A percentile compares a stretch with the other conserved stretches of the same genome.
phyloP scores from a whole-genome alignment of 306 rosid species.

The Dalbergia oliveri region DNA sequence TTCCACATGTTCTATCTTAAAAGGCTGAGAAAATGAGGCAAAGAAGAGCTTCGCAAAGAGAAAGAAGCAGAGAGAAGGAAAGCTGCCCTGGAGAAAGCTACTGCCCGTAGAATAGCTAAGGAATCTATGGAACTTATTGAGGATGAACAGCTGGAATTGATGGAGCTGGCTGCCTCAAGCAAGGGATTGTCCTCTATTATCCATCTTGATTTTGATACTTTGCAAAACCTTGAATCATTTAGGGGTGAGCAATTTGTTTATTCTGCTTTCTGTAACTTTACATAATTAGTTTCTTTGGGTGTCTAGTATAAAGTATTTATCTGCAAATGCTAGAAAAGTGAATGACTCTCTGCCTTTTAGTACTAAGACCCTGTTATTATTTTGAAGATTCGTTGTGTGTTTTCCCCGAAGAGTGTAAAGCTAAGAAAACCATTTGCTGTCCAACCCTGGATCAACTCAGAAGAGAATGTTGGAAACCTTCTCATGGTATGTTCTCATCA shows the following conservation, averaged over 20 bases:
- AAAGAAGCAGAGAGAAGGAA: constrained; percentile 91
- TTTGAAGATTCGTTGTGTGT: constrained; percentile 65
- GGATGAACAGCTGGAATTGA: constrained; percentile 96
- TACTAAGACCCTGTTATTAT: constrained; percentile 41
- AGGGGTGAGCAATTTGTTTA: constrained; percentile 61
- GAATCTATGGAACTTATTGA: constrained; percentile 98
- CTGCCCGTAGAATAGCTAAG: constrained; percentile 89
- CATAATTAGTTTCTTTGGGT: background rate
- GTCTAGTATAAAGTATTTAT: background rate
- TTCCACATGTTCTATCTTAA: constrained; percentile 40
- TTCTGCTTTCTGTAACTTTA: constrained; percentile 1
- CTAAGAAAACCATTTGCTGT: constrained; percentile 83
- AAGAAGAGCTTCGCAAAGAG: constrained; percentile 93
- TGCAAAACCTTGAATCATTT: constrained; percentile 84
- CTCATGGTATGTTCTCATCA: constrained; percentile 76
- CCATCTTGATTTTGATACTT: constrained; percentile 84
- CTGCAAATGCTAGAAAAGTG: background rate
- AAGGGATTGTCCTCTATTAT: constrained; percentile 87
- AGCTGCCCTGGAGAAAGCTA: constrained; percentile 95
- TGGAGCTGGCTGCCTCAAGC: constrained; percentile 91
- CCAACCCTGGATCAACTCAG: constrained; percentile 90
- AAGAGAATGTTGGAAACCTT: constrained; percentile 89
- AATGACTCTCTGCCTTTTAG: constrained; percentile 17
- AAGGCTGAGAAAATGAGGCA: constrained; percentile 89
- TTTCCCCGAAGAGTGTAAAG: constrained; percentile 79